A percentile compares a stretch with the other conserved stretches of the same genome.
phyloP scores from a whole-genome alignment of 345 rosid genomes.

The Eucalyptus tenuipes region DNA sequence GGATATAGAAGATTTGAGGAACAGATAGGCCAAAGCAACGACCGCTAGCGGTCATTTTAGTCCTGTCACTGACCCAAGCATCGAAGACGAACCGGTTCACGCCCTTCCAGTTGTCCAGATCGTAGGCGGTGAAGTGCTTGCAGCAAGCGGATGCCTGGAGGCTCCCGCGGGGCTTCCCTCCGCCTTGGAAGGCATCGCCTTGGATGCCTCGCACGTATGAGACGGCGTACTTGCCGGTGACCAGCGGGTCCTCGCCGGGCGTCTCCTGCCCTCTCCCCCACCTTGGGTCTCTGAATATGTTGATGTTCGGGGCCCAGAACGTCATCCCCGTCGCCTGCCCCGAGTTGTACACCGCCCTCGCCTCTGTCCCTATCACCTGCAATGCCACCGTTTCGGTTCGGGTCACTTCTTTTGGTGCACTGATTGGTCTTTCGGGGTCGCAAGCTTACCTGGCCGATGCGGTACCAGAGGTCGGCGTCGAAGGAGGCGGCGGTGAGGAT shows the following conservation, averaged over 20 bases:
- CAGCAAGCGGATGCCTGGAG: conserved; percentile 75
- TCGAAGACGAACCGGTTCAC: conserved; percentile 53
- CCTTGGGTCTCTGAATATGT: conserved; percentile 75
- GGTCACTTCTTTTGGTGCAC: neutral
- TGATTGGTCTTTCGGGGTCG: neutral
- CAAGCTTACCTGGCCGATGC: conserved; percentile 54
- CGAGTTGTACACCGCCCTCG: conserved; percentile 51
- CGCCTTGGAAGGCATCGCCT: conserved; percentile 35
- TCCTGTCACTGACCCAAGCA: conserved; percentile 25
- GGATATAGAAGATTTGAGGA: neutral
- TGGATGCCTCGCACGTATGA: conserved; percentile 75
- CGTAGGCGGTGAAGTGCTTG: conserved; percentile 90
- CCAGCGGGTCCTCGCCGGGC: conserved; percentile 72
- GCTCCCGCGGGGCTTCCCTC: conserved; percentile 9
- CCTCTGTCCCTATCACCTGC: conserved; percentile 50
- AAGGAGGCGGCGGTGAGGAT: conserved; percentile 78
- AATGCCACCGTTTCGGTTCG: neutral
- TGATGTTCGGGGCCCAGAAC: conserved; percentile 74
- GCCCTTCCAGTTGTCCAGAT: conserved; percentile 84
- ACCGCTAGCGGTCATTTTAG: neutral
- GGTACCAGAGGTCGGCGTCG: conserved; percentile 57
- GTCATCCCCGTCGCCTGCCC: conserved; percentile 65
- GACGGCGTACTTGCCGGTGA: conserved; percentile 50
- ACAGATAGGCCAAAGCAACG: neutral
- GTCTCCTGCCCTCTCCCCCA: conserved; percentile 96